Conservation (phyloP, 345 rosid genomes). For the Excoecaria agallocha region DNA sequence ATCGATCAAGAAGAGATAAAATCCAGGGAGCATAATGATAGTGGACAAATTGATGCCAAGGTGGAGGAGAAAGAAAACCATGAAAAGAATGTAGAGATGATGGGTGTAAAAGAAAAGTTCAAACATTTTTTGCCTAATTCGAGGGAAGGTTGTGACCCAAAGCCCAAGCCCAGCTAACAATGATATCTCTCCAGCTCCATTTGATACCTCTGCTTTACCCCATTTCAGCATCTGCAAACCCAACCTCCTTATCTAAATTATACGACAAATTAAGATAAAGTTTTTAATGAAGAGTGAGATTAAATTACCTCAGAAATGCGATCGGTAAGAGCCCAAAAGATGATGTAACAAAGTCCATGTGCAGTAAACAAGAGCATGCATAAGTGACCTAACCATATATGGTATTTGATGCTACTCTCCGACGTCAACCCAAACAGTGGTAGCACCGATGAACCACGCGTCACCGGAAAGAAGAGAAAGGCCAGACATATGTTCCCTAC, state of each 20-base stretch:
- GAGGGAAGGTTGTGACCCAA: slow-evolving; percentile 67
- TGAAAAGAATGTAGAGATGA: slow-evolving; percentile 60
- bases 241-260: background rate
- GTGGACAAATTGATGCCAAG: slow-evolving; percentile 50
- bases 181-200: slow-evolving; percentile 67
- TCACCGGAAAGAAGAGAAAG: slow-evolving; percentile 75
- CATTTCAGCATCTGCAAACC: slow-evolving; percentile 48
- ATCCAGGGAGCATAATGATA: slow-evolving; percentile 60
- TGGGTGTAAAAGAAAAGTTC: slow-evolving; percentile 85
- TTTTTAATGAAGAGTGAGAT: too few relatives aligned
- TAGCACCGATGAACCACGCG: slow-evolving; percentile 75
- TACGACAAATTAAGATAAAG: too few relatives aligned
- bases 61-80: slow-evolving; percentile 63
- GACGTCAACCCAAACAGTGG: slow-evolving; percentile 64
- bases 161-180: slow-evolving; percentile 52
- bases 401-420: slow-evolving; percentile 85
- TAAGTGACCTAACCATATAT: slow-evolving; percentile 83
- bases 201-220: slow-evolving; percentile 40
- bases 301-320: slow-evolving; percentile 44
- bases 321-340: slow-evolving; percentile 40
- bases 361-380: slow-evolving; percentile 55
- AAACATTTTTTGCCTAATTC: slow-evolving; percentile 54
- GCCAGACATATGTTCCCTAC: slow-evolving; percentile 55
- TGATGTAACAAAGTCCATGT: slow-evolving; percentile 63
- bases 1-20: slow-evolving; percentile 77